Evolutionary conservation across 176 grass and related monocot genomes (phyloP).

Genomic region (Ananas comosus): DNA sequence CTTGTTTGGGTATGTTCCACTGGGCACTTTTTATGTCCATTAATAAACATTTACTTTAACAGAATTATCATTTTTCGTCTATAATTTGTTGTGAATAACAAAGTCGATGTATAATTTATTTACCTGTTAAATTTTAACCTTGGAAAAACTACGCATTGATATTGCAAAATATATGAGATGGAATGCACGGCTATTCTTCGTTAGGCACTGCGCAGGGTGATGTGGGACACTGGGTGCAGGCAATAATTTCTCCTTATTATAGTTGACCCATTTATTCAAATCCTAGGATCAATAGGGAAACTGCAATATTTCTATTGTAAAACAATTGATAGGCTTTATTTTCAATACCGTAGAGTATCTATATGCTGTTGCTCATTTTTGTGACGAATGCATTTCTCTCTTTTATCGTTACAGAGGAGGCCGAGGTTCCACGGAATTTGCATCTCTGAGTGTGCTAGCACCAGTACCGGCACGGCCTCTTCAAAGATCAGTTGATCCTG

Average conservation of each 20-base stretch:
- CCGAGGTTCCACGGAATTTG: conserved; percentile 15
- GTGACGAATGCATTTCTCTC: neutral
- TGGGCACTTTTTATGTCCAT: neutral
- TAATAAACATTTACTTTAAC: no score
- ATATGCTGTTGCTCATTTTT: neutral
- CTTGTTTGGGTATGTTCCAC: conserved; percentile 50
- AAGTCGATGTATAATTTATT: neutral
- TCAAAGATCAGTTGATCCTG: neutral
- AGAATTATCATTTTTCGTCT: no score
- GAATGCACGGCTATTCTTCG: no score
- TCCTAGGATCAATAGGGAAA: neutral
- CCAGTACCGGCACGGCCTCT: conserved; percentile 6
- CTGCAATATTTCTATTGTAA: no score
- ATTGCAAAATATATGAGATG: no score
- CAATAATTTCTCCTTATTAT: neutral
- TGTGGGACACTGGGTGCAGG: no score
- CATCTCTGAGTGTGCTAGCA: conserved; percentile 28
- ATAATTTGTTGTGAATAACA: neutral
- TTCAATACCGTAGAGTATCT: neutral
- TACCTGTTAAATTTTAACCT: no score
- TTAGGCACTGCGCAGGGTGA: no score
- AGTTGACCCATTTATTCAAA: neutral
- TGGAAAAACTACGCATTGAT: no score
- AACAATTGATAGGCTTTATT: neutral
- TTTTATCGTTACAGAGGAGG: conserved; percentile 20